These are phyloP conservation scores for Halophytophthora batemanensis DNA, from an alignment of 352 stramenopile genomes.

Conservation along the genomic window DNA sequence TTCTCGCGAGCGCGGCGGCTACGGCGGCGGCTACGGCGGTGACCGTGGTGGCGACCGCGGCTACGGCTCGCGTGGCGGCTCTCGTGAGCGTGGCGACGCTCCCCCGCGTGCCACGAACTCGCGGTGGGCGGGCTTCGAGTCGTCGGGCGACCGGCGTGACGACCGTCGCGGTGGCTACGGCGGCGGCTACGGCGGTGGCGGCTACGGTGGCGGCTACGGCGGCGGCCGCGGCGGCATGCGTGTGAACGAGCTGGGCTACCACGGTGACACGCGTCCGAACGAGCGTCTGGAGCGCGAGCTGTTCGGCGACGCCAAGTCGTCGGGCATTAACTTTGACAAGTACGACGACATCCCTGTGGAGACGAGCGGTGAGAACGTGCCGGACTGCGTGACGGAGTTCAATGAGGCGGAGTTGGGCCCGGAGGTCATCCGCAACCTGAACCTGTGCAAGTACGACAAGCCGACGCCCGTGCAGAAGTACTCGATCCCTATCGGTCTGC, in stretches of 20 bases:
- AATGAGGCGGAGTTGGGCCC: constrained; percentile 86
- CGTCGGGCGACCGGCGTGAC: constrained; percentile 24
- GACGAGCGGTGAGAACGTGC: constrained; percentile 92
- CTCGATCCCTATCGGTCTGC: constrained; percentile 95
- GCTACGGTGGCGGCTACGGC: constrained; percentile 32
- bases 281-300: constrained; percentile 91
- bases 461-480: constrained; percentile 99
- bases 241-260: constrained; percentile 96
- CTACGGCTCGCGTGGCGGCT: constrained; percentile 26
- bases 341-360: constrained; percentile 99
- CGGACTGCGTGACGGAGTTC: constrained; percentile 91
- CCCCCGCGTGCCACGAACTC: constrained; percentile 40
- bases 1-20: constrained; percentile 22
- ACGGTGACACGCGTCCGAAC: constrained; percentile 92
- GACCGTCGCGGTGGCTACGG: constrained; percentile 25
- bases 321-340: constrained; percentile 98
- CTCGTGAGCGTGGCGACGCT: constrained; percentile 26
- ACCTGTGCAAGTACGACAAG: constrained; percentile 93
- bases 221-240: constrained; percentile 51
- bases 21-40: constrained; percentile 29
- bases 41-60: constrained; percentile 29
- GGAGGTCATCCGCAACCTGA: constrained; percentile 90
- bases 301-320: constrained; percentile 91
- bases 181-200: constrained; percentile 11
- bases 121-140: constrained; percentile 55